phyloP scores from a whole-genome alignment of 371 early-diverging fungal genomes.

The Fennellomyces sp. region DNA sequence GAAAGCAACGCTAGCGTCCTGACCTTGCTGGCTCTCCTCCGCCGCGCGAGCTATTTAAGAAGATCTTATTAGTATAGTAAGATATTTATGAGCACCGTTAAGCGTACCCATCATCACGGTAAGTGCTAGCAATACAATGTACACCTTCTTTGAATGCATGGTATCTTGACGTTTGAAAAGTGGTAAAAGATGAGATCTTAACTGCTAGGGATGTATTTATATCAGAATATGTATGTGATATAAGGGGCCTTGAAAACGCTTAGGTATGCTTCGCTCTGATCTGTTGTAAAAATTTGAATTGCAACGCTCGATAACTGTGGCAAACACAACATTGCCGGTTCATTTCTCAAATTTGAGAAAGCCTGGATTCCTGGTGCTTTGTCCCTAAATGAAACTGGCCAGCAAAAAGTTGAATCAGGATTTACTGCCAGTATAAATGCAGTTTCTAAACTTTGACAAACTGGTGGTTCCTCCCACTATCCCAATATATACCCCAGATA shows the following conservation, averaged over 20 bases:
- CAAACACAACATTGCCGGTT: conserved; percentile 1
- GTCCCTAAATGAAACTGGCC: no score
- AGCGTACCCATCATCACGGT: conserved; percentile 12
- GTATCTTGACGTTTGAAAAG: not conserved
- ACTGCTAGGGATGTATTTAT: not conserved
- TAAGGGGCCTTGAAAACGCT: not conserved
- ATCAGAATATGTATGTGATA: not conserved
- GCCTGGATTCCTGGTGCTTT: not conserved
- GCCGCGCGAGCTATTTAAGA: conserved; percentile 13
- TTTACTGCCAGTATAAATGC: no score
- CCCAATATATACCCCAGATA: no score
- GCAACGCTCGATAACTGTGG: not conserved
- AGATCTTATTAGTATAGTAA: not conserved
- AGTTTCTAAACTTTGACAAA: no score
- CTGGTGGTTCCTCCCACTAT: no score
- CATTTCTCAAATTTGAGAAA: not conserved
- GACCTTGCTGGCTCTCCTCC: not conserved
- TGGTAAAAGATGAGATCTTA: not conserved
- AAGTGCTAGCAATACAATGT: conserved; percentile 13
- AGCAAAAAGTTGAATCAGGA: no score
- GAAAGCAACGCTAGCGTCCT: not conserved
- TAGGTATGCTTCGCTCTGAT: not conserved
- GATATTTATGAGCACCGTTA: not conserved
- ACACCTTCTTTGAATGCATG: conserved; percentile 16
- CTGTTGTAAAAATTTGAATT: conserved; percentile 4